Base-by-base conservation (phyloP, 1,139 yeast genomes). In the Blastobotrys aristatus region DNA sequence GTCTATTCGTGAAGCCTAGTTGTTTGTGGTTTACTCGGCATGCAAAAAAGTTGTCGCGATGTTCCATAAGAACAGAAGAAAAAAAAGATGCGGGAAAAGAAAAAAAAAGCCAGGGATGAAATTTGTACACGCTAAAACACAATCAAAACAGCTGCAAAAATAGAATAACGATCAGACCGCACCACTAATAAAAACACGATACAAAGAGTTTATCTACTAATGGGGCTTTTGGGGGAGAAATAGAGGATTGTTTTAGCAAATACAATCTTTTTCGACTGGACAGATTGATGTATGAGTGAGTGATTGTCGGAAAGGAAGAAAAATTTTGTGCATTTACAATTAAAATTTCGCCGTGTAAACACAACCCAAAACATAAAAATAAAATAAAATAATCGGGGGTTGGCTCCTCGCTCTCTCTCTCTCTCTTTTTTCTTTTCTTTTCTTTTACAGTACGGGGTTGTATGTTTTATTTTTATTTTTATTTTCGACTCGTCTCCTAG, bases 341-440 rank as follows among this genome's bases (percentile, higher is more conserved):
- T 26, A n/a, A n/a, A 30, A n/a, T 30, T 30, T 30, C 17, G 33
- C 33, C 33, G 33, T 30, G 33, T 30, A 30, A 30, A 33, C 22
- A 8, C 35, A 14, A 5, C 5, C 18, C 5, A 33, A 33, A 33
- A 33, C 18, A 5, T 13, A n/a, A 33, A 33, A 33, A 33, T 13
- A 33, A 33, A 33, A 33, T 13, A 5, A 33, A 33, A n/a, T 13
- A 33, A 13, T 33, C 20, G 17, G 20, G 17, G 17, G 35, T 31
- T 31, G 35, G 17, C 7, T 31, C 11, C 27, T 24, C 27, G 10
- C 27, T 24, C 10, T 10, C 5, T 24, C 27, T 6, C 5, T 24
- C 27, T 6, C 27, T 24, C 27, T 6, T 24, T 24, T 10, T 6
- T 6, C 27, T 24, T 10, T 6, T 5, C 27, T 10, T 5, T 6